Base-by-base conservation (phyloP, 2,329 filamentous ascomycete genomes). In the Ascochyta lentis region DNA sequence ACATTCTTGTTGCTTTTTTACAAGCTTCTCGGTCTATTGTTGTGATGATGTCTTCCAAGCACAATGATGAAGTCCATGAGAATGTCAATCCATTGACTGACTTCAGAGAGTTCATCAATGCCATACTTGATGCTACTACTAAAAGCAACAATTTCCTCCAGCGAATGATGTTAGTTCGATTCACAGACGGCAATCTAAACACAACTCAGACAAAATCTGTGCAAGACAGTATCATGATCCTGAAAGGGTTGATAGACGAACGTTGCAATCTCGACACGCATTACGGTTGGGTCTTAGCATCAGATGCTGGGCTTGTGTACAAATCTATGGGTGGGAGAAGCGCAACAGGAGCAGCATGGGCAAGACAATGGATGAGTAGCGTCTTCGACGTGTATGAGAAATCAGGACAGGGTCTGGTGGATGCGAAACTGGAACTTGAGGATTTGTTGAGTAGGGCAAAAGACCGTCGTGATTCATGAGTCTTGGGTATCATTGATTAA, bases 261-360 rank as follows among this genome's bases (percentile, higher is more conserved):
- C 39, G 43, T 16, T 40, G 49, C 9, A 29, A 47, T n/a, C 39
- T 57, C 13, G 29, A 56, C 34, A 26, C 33, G 22, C 38, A 56
- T 24, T 52, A 56, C 31, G 33, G 43, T 6, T 56, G 54, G 43
- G 44, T 44, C n/a, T 12, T 56, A 12, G 49, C 48, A 1, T 44
- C 49, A 3, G 43, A 52, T 24, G 13, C 43, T 29, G 39, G 4
- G 4, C 48, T 44, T 5, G 33, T 52, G 16, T 47, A 33, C 19
- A 24, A 16, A 12, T 43, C 49, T 6, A 49, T 57, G 44, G 43
- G 49, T 4, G 39, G 38, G 6, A 35, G 19, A 6, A 43, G 38
- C 10, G 24, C 15, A 2, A 29, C 6, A 3, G 48, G 47, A 9
- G 22, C 31, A 9, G 46, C 13, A 6, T 45, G 47, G 37, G 35